Evolutionary conservation across 345 rosid species (phyloP).

Genomic region (Euphorbia tirucalli): DNA sequence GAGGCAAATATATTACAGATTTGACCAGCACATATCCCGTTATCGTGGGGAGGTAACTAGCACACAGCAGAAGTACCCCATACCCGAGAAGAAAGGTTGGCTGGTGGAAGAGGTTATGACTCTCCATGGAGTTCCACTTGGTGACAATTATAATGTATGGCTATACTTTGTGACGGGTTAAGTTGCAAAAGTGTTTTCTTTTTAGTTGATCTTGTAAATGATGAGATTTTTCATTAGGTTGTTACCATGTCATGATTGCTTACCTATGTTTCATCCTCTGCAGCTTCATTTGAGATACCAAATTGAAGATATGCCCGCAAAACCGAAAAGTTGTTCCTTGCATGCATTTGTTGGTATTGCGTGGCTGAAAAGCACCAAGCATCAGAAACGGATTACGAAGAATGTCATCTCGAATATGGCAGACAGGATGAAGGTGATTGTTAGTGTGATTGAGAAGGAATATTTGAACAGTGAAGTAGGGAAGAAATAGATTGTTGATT

Average conservation of each 20-base stretch:
- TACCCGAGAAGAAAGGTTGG: conserved; percentile 72
- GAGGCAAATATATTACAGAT: conserved; percentile 80
- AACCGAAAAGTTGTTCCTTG: conserved; percentile 53
- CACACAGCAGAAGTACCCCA: conserved; percentile 73
- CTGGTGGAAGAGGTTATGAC: conserved; percentile 88
- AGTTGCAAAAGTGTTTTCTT: no score
- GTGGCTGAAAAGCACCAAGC: conserved; percentile 86
- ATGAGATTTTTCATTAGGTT: no score
- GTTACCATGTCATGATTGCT: no score
- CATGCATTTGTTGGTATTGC: conserved; percentile 70
- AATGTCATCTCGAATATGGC: conserved; percentile 60
- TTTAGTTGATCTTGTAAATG: not conserved
- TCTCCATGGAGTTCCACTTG: conserved; percentile 87
- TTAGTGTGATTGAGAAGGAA: conserved; percentile 71
- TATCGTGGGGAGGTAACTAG: conserved; percentile 96
- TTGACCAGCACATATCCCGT: conserved; percentile 67
- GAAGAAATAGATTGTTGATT: conserved; percentile 2
- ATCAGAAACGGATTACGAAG: conserved; percentile 75
- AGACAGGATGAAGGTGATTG: conserved; percentile 64
- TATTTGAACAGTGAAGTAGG: conserved; percentile 46
- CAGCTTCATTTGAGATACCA: conserved; percentile 87
- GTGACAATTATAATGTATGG: conserved; percentile 79
- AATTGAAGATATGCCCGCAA: conserved; percentile 60
- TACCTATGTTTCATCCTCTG: conserved; percentile 12
- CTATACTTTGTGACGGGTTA: no score